Evolutionary conservation across 345 rosid species (phyloP).

Genomic region (Citrus sp.): DNA sequence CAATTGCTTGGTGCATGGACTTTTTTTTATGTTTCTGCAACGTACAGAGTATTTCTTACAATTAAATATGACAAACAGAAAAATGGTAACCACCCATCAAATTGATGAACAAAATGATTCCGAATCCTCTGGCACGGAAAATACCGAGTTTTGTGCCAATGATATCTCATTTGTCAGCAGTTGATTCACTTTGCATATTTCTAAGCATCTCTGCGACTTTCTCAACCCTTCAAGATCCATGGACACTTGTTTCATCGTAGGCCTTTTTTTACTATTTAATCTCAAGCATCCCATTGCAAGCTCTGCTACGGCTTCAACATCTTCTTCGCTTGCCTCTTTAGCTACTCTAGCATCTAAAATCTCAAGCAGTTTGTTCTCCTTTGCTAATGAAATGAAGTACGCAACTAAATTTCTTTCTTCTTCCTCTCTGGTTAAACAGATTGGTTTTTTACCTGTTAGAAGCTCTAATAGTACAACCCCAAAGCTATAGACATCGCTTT

Average conservation of each 20-base stretch:
- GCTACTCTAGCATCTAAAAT: neutral
- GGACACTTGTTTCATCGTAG: no score
- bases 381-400: neutral
- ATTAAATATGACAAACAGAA: no score
- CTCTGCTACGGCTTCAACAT: no score
- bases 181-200: neutral
- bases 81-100: neutral
- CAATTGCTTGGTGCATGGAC: no score
- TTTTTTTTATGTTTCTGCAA: no score
- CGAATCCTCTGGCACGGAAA: neutral
- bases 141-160: neutral
- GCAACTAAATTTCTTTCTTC: neutral
- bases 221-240: no score
- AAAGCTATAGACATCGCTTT: no score
- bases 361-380: neutral
- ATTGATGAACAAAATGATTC: neutral
- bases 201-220: neutral
- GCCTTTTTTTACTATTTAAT: no score
- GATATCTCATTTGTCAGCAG: neutral
- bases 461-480: conserved; percentile 9
- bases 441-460: conserved; percentile 8
- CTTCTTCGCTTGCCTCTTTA: no score
- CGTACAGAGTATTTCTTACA: no score
- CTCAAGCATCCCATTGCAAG: no score
- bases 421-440: neutral